Evolutionary conservation across 116 monocot species (phyloP).

Genomic region (Cymodocea nodosa): DNA sequence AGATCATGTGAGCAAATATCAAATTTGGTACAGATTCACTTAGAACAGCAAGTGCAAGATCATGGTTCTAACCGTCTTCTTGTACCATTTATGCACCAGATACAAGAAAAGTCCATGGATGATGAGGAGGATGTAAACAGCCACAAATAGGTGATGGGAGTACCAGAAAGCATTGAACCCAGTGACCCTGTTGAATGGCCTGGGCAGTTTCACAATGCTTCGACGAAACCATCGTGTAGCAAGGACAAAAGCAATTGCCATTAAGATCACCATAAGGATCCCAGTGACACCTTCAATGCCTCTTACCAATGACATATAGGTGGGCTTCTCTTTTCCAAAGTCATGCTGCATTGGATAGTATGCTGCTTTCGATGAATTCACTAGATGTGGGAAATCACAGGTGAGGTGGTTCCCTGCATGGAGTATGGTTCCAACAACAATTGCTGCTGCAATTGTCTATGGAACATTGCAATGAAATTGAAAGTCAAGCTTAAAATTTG

Average conservation of each 20-base stretch:
- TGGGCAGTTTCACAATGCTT: slow-evolving; percentile 53
- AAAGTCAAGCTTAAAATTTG: no score
- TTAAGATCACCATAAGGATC: slow-evolving; percentile 56
- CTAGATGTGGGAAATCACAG: slow-evolving; percentile 69
- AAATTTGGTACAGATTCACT: not conserved
- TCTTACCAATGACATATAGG: slow-evolving; percentile 28
- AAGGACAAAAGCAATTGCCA: slow-evolving; percentile 65
- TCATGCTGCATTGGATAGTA: slow-evolving; percentile 25
- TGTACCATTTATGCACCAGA: slow-evolving; percentile 45
- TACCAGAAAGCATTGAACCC: slow-evolving; percentile 98
- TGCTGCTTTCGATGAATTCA: slow-evolving; percentile 15
- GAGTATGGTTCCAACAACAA: slow-evolving; percentile 69
- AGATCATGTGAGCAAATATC: not conserved
- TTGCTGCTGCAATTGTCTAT: slow-evolving; percentile 76
- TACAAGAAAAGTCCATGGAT: slow-evolving; percentile 63
- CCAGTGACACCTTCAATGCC: slow-evolving; percentile 69
- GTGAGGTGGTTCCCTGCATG: slow-evolving; percentile 73
- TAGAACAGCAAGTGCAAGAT: not conserved
- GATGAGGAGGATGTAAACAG: slow-evolving; percentile 64
- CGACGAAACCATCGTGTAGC: slow-evolving; percentile 84
- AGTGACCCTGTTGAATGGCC: slow-evolving; percentile 48
- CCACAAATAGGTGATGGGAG: slow-evolving; percentile 68
- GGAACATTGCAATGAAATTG: not conserved
- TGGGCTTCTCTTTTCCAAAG: slow-evolving; percentile 57
- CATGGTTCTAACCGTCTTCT: slow-evolving; percentile 42